Base-by-base conservation (phyloP, 1,139 yeast genomes). In the Wickerhamiella infanticola region DNA sequence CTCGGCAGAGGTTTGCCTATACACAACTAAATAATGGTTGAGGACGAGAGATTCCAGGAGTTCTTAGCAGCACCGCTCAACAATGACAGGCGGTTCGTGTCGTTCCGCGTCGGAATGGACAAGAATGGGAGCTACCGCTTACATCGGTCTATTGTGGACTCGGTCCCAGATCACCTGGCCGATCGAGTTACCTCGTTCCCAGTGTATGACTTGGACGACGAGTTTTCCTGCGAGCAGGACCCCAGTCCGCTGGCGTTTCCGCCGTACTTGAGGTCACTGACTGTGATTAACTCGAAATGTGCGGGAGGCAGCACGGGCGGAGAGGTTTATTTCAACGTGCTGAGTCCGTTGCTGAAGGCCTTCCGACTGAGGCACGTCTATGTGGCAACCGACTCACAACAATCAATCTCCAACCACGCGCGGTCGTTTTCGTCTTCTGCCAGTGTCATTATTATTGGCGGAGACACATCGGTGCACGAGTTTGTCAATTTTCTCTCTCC, bases 391-490 rank as follows among this genome's bases (percentile, higher is more conserved):
- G 52, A 58, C n/a, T 50, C 58, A n/a, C 50, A 58, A 1, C 44
- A 49, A 11, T 58, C 66, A 35, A 58, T 63, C 40, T 50, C 56
- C 3, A 56, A 58, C 29, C 60, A 61, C 43, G 66, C 67, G 3
- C 44, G 45, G 35, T 51, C 58, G 13, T 60, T 63, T 39, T 48
- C 60, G 4, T 52, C 60, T 4, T 52, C 59, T 1, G 51, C 62
- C 25, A 73, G 81, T 0, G 66, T 83, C 3, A 59, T 84, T 1
- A 65, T 86, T 39, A 63, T 86, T 24, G 81, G 94, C 43, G 96
- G 96, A 1, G 96, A 86, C 56, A 86, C 96, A 0, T 79, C 94
- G 1, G 67, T 85, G 9, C 76, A 73, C 44, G 97, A 86, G 60
- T 76, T 86, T 49, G 57, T 84, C 48, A 85, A 86, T 58, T 67